These are phyloP conservation scores for Gastrolobium villosum DNA, from an alignment of 306 rosid species.

Conservation along the genomic window DNA sequence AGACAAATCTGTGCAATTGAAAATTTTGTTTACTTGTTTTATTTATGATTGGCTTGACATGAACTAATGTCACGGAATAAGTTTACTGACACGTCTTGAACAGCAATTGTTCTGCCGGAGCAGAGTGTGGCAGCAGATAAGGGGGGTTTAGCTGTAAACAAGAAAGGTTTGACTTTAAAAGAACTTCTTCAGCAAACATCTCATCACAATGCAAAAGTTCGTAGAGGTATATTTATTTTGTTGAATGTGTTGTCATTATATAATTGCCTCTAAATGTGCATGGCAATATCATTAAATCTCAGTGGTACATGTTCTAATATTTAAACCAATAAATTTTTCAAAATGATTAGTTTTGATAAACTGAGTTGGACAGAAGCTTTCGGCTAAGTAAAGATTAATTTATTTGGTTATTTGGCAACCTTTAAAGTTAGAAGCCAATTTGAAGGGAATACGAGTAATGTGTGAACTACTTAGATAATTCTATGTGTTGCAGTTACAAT, in stretches of 20 bases:
- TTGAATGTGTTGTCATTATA: neutral
- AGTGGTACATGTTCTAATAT: neutral
- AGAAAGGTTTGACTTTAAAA: conserved; percentile 90
- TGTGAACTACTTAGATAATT: conserved; percentile 6
- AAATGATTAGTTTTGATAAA: conserved; percentile 11
- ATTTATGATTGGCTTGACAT: conserved; percentile 13
- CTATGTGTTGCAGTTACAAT: neutral
- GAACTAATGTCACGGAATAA: conserved; percentile 12
- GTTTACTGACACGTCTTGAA: conserved; percentile 40
- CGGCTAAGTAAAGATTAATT: conserved; percentile 15
- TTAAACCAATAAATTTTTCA: conserved; percentile 13
- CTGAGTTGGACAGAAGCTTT: conserved; percentile 5
- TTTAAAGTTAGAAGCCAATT: conserved; percentile 6
- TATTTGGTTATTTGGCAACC: neutral
- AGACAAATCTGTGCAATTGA: neutral
- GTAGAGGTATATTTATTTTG: conserved; percentile 74
- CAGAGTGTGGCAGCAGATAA: conserved; percentile 90
- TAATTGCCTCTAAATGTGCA: conserved; percentile 14
- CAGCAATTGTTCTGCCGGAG: conserved; percentile 93
- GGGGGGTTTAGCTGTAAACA: conserved; percentile 86
- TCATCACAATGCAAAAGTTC: conserved; percentile 83
- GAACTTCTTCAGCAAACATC: conserved; percentile 94
- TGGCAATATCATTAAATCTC: neutral
- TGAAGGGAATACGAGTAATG: conserved; percentile 32
- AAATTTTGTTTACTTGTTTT: neutral